Conservation (phyloP, 2,329 filamentous ascomycete genomes). For the Paecilomyces formosus region DNA sequence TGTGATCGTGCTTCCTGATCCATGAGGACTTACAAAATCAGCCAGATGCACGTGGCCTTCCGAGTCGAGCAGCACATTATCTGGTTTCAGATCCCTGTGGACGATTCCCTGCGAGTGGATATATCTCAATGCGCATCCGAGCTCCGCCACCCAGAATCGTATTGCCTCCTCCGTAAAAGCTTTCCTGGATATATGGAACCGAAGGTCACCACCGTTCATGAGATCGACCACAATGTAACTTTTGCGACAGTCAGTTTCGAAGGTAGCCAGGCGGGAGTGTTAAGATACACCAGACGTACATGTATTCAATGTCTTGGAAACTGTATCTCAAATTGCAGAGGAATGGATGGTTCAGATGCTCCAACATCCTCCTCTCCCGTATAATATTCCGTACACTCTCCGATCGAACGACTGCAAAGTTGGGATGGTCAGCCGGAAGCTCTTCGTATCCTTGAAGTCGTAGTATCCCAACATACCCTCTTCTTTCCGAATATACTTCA, state of each 20-base stretch:
- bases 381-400: constrained; percentile 98
- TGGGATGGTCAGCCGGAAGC: constrained; percentile 17
- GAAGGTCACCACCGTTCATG: constrained; percentile 93
- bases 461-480: constrained; percentile 59
- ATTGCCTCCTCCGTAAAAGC: constrained; percentile 97
- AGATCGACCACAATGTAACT: constrained; percentile 92
- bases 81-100: constrained; percentile 84
- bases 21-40: constrained; percentile 69
- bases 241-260: constrained; percentile 16
- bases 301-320: constrained; percentile 98
- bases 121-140: constrained; percentile 84
- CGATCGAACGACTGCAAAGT: constrained; percentile 74
- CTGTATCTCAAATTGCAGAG: constrained; percentile 98
- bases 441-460: background rate
- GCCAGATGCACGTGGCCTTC: constrained; percentile 95
- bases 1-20: background rate
- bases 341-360: constrained; percentile 95
- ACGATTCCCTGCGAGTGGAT: constrained; percentile 82
- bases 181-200: constrained; percentile 96
- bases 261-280: background rate
- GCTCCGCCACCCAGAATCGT: constrained; percentile 91
- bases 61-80: constrained; percentile 80
- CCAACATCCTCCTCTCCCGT: constrained; percentile 92
- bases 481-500: constrained; percentile 99
- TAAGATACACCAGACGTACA: constrained; percentile 53